Conservation (phyloP, 192 early-diverging fungal genomes). For the Paraglomus brasilianum region DNA sequence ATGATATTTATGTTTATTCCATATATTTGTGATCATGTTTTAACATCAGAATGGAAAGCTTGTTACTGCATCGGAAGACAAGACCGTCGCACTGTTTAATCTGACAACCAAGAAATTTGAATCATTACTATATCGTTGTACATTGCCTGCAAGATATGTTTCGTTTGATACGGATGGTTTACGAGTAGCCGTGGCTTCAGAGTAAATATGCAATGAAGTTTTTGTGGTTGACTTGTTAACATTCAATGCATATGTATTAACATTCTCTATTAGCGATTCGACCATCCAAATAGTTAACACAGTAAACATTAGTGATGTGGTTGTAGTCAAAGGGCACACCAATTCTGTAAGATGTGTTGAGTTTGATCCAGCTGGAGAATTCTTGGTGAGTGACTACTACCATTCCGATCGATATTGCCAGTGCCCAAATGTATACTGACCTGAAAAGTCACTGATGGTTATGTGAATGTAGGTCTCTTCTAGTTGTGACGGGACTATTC, state of each 20-base stretch:
- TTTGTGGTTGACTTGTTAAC: not conserved
- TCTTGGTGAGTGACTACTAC: constrained; percentile 26
- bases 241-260: not conserved
- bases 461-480: not conserved
- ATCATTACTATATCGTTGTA: constrained; percentile 33
- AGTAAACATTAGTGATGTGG: constrained; percentile 23
- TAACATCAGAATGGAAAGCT: constrained; percentile 28
- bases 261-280: constrained; percentile 29
- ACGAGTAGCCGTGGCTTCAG: constrained; percentile 37
- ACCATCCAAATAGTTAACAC: constrained; percentile 33
- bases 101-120: constrained; percentile 25
- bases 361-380: constrained; percentile 36
- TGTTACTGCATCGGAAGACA: constrained; percentile 34
- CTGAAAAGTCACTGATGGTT: not conserved
- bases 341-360: constrained; percentile 31
- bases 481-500: constrained; percentile 3
- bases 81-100: constrained; percentile 29
- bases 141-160: constrained; percentile 33
- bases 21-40: not conserved
- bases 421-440: too few species aligned
- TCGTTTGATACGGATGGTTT: constrained; percentile 28
- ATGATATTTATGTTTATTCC: not conserved
- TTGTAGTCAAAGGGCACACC: constrained; percentile 35
- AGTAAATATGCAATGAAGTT: constrained; percentile 32
- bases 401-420: too few species aligned